phyloP scores from a whole-genome alignment of 1,139 yeast genomes.

The Nakaseomyces delphensis region DNA sequence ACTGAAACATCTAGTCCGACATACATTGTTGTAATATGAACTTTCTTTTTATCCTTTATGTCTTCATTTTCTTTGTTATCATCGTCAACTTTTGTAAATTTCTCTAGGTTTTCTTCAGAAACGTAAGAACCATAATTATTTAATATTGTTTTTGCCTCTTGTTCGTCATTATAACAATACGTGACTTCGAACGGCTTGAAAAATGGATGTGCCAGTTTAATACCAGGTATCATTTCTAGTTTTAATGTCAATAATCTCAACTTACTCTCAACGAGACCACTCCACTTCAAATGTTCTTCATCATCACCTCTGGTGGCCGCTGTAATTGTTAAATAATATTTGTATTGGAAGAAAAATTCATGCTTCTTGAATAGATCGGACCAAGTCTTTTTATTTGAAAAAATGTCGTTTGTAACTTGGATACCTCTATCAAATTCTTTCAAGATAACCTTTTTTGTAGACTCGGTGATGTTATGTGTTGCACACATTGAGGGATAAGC shows the following conservation, averaged over 20 bases:
- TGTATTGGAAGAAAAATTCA: conserved; percentile 71
- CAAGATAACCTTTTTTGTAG: conserved; percentile 75
- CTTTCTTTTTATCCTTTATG: conserved; percentile 32
- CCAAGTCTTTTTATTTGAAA: conserved; percentile 61
- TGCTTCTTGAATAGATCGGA: conserved; percentile 66
- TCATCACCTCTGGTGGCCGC: conserved; percentile 63
- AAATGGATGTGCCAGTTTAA: conserved; percentile 82
- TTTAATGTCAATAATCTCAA: conserved; percentile 72
- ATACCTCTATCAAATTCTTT: conserved; percentile 69
- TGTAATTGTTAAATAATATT: conserved; percentile 74
- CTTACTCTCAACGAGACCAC: conserved; percentile 88
- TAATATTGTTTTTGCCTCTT: conserved; percentile 46
- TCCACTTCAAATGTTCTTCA: conserved; percentile 83
- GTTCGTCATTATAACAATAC: conserved; percentile 46
- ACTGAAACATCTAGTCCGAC: conserved; percentile 68
- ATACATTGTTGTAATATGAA: conserved; percentile 67
- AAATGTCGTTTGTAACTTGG: conserved; percentile 61
- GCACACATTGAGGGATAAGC: conserved; percentile 99
- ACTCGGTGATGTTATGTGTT: conserved; percentile 84
- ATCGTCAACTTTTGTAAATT: conserved; percentile 31
- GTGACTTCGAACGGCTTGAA: conserved; percentile 63
- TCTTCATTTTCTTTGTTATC: conserved; percentile 32
- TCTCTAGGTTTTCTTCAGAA: conserved; percentile 37
- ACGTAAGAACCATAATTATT: conserved; percentile 44
- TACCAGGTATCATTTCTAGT: conserved; percentile 65